Evolutionary conservation across 2,329 filamentous ascomycete genomes (phyloP), one percentile per base, ranked within the genome.

Genomic region (Fusarium incarnatum): DNA sequence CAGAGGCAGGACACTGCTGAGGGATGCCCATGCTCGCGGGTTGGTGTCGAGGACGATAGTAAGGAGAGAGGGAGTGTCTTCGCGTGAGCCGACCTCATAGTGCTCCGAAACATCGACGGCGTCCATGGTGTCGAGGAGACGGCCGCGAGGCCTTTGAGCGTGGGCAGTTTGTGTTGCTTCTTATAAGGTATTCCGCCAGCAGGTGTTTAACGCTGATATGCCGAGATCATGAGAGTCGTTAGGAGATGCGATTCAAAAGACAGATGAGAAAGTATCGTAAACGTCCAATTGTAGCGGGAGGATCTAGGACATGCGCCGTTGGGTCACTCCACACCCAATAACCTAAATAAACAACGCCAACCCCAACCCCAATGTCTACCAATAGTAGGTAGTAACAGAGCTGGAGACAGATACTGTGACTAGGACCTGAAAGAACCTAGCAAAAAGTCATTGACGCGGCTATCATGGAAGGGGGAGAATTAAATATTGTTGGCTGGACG

Each of bases 41-140:
- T 99, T 99, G 27, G 95, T 98, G 83, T 99, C 96, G 83, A 99
- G 88, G 76, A 99, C 87, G 76, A 99, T 91, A 73, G 94, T 92
- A 55, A 98, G 89, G 37, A 99, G 90, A 16, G 95, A 97, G 1
- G 96, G 93, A 8, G 87, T 83, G 68, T 88, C 87, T 58, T 85
- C 86, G 54, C 81, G 84, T 46, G 83, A 82, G 68, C 82, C 82
- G 74, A 85, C 82, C 79, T 88, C 85, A 79, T 89, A 89, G 80
- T 89, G 87, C 62, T 87, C 85, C 56, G 87, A 89, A 73, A 84
- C 85, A 78, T 89, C 87, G 79, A 83, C 81, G 73, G 80, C 80
- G 74, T 83, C 81, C 87, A 89, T 89, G 57, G 71, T 81, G 69
- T 70, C 42, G 27, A 55, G 53, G 45, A 67, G 64, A 54, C 64